Percentiles rank a stretch among this genome's conserved stretches.
phyloP scores from a whole-genome alignment of 2,329 filamentous ascomycete species.

The Cucurbitaria berberidis region DNA sequence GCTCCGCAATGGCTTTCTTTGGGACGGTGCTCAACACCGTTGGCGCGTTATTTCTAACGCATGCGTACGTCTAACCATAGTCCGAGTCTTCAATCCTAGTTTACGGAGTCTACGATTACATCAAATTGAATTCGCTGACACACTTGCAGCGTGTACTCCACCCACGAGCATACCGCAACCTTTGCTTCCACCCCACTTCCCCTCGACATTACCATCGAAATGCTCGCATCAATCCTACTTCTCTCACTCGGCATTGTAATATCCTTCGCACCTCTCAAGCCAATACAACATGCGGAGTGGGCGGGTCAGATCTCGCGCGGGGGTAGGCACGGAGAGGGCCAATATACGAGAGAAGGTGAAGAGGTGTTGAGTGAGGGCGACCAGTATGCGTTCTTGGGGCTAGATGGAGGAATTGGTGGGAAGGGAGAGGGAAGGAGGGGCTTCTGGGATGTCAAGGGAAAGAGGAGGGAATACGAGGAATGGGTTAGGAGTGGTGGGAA shows the following conservation, averaged over 20 bases:
- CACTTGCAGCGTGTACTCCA: conserved; percentile 82
- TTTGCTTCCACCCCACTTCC: conserved; percentile 67
- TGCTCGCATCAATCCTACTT: conserved; percentile 77
- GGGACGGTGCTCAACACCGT: conserved; percentile 73
- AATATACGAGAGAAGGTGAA: conserved; percentile 67
- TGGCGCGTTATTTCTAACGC: conserved; percentile 79
- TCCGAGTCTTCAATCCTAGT: conserved; percentile 1
- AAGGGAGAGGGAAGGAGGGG: conserved; percentile 73
- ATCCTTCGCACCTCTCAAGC: conserved; percentile 77
- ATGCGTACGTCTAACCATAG: conserved; percentile 73
- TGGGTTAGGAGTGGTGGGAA: conserved; percentile 56
- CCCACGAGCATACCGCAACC: conserved; percentile 85
- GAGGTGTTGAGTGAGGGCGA: conserved; percentile 71
- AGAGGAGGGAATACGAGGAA: conserved; percentile 86
- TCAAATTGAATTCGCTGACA: conserved; percentile 27
- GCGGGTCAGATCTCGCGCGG: conserved; percentile 83
- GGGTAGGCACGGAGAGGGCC: conserved; percentile 65
- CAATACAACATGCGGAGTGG: conserved; percentile 84
- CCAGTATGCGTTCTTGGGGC: conserved; percentile 71
- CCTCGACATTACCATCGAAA: conserved; percentile 86
- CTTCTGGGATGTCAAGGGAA: conserved; percentile 86
- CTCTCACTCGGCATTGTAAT: conserved; percentile 84
- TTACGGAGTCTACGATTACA: neutral
- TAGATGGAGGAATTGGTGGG: conserved; percentile 61
- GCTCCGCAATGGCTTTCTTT: conserved; percentile 68